Evolutionary conservation across 108 stramenopile genomes (phyloP).

Genomic region (Chaetoceros tenuissimus): DNA sequence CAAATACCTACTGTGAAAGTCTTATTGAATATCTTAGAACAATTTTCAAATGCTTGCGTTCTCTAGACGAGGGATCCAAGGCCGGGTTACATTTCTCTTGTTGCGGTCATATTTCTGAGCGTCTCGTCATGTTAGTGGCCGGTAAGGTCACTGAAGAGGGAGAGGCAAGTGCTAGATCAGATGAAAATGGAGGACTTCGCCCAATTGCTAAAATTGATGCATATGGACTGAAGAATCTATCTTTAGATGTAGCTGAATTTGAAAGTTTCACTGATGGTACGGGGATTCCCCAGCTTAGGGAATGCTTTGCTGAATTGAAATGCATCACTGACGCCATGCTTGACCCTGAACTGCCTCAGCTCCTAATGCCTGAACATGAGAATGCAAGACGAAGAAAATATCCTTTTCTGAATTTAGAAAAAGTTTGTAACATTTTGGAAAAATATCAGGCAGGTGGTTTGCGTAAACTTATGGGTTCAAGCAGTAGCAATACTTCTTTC

Average conservation of each 20-base stretch:
- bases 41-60: conserved; percentile 71
- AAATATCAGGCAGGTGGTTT: conserved; percentile 65
- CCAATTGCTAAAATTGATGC: conserved; percentile 80
- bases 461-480: conserved; percentile 11
- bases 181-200: conserved; percentile 29
- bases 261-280: conserved; percentile 68
- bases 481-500: conserved; percentile 2
- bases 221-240: conserved; percentile 77
- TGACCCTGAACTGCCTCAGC: conserved; percentile 66
- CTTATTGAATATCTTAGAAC: conserved; percentile 75
- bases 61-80: conserved; percentile 85
- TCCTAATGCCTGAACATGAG: conserved; percentile 62
- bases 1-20: conserved; percentile 80
- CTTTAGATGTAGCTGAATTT: conserved; percentile 73
- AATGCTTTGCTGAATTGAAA: conserved; percentile 81
- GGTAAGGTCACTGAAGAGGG: conserved; percentile 43
- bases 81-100: conserved; percentile 87
- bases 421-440: conserved; percentile 53
- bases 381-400: conserved; percentile 64
- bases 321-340: conserved; percentile 65
- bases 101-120: conserved; percentile 83
- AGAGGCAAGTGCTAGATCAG: conserved; percentile 2
- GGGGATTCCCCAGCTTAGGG: conserved; percentile 75
- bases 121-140: conserved; percentile 65
- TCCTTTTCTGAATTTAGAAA: conserved; percentile 75